Percentiles rank a stretch among this genome's conserved stretches.
Conservation (phyloP, 352 stramenopile genomes). For the Plasmopara muralis region DNA sequence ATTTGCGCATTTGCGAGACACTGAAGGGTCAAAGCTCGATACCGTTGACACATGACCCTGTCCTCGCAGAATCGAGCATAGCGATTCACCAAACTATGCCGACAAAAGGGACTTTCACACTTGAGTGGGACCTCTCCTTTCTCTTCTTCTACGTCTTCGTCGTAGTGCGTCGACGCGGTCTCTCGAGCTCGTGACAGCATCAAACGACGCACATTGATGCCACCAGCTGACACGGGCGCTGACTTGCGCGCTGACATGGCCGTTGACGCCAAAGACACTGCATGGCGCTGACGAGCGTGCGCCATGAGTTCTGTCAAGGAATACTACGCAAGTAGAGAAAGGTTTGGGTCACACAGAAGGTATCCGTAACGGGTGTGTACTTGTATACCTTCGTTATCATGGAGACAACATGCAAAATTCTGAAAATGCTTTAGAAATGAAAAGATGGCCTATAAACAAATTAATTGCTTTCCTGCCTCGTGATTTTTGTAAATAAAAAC, state of each 20-base stretch:
- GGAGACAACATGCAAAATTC: too few relatives aligned
- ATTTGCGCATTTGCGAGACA: constrained; percentile 29
- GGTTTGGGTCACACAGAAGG: too few relatives aligned
- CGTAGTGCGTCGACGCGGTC: neutral
- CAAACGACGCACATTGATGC: constrained; percentile 18
- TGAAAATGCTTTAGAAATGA: too few relatives aligned
- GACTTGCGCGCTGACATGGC: constrained; percentile 26
- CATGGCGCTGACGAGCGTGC: constrained; percentile 1
- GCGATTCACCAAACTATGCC: constrained; percentile 30
- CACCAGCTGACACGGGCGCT: constrained; percentile 11
- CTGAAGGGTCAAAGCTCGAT: constrained; percentile 43
- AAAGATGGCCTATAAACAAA: too few relatives aligned
- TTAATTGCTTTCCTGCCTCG: too few relatives aligned
- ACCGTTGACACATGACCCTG: constrained; percentile 45
- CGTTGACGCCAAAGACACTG: neutral
- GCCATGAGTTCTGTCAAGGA: constrained; percentile 8
- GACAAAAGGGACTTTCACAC: constrained; percentile 55
- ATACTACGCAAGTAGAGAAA: too few relatives aligned
- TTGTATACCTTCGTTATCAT: constrained; percentile 22
- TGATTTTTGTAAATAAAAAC: too few relatives aligned
- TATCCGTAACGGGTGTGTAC: neutral
- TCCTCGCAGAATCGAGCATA: constrained; percentile 40
- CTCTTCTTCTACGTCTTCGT: constrained; percentile 6
- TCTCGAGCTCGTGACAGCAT: constrained; percentile 1
- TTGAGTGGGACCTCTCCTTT: constrained; percentile 9